A percentile compares a stretch with the other conserved stretches of the same genome.
phyloP scores from a whole-genome alignment of 306 rosid genomes.

The Citrullus mucosospermus region DNA sequence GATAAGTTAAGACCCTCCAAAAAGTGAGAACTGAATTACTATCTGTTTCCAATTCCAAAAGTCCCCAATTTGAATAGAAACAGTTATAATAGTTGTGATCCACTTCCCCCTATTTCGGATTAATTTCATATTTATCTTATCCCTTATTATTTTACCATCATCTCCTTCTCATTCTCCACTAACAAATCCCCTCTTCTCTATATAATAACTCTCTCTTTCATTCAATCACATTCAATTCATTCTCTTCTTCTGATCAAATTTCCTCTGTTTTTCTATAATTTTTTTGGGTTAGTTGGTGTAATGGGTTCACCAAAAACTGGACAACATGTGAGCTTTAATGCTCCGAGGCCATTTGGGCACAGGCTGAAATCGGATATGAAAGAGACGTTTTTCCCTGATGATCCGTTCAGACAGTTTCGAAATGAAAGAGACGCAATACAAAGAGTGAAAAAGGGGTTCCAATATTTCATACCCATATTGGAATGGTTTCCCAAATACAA shows the following conservation, averaged over 20 bases:
- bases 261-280: too few relatives aligned
- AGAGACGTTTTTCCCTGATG: slow-evolving; percentile 18
- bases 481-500: slow-evolving; percentile 60
- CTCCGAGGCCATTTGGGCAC: slow-evolving; percentile 17
- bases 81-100: background rate
- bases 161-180: background rate
- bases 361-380: slow-evolving; percentile 26
- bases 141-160: background rate
- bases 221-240: background rate
- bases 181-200: background rate
- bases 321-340: slow-evolving; percentile 28
- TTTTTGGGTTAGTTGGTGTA: too few relatives aligned
- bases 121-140: background rate
- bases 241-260: too few relatives aligned
- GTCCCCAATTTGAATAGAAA: too few relatives aligned
- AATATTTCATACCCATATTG: slow-evolving; percentile 53
- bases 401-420: slow-evolving; percentile 46
- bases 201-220: background rate
- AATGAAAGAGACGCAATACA: background rate
- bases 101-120: background rate
- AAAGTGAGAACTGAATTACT: too few relatives aligned
- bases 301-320: background rate
- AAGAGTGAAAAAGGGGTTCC: slow-evolving; percentile 19
- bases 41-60: too few relatives aligned
- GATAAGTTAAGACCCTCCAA: too few relatives aligned